Evolutionary conservation across 371 early-diverging fungal genomes (phyloP).

Genomic region (Sporodiniella umbellata): DNA sequence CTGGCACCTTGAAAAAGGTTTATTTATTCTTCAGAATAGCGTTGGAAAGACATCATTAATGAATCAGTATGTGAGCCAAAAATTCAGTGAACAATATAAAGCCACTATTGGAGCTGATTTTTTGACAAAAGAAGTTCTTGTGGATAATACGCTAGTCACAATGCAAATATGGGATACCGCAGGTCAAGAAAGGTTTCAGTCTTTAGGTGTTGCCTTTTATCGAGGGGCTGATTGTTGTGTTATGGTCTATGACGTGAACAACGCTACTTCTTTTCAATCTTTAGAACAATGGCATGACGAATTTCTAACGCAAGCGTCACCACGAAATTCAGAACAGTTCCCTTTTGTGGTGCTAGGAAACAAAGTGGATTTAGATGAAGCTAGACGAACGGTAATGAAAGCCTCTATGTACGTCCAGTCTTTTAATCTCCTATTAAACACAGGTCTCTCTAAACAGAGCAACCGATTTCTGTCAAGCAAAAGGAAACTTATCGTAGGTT

Average conservation of each 20-base stretch:
- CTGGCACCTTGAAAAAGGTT: neutral
- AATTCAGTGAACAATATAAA: slow-evolving; percentile 98
- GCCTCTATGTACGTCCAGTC: neutral
- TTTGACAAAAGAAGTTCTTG: slow-evolving; percentile 96
- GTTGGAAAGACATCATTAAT: slow-evolving; percentile 97
- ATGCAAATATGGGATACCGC: slow-evolving; percentile 98
- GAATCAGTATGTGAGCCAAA: slow-evolving; percentile 98
- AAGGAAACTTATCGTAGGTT: slow-evolving; percentile 83
- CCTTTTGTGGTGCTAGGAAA: slow-evolving; percentile 98
- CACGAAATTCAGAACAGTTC: slow-evolving; percentile 91
- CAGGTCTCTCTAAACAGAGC: slow-evolving; percentile 91
- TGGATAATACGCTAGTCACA: slow-evolving; percentile 77
- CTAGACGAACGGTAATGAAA: slow-evolving; percentile 76
- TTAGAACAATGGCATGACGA: slow-evolving; percentile 95
- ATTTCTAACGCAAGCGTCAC: slow-evolving; percentile 91
- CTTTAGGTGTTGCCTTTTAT: slow-evolving; percentile 97
- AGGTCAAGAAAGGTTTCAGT: slow-evolving; percentile 97
- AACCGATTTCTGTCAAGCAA: slow-evolving; percentile 93
- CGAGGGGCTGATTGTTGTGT: slow-evolving; percentile 99
- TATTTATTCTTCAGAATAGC: slow-evolving; percentile 4
- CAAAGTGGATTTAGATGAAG: slow-evolving; percentile 96
- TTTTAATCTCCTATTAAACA: neutral
- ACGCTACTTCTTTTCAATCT: slow-evolving; percentile 90
- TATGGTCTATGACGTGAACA: slow-evolving; percentile 96
- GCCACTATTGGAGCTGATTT: slow-evolving; percentile 99